Conservation (phyloP, 2,329 filamentous ascomycete species). For the Xylariaceae sp. region DNA sequence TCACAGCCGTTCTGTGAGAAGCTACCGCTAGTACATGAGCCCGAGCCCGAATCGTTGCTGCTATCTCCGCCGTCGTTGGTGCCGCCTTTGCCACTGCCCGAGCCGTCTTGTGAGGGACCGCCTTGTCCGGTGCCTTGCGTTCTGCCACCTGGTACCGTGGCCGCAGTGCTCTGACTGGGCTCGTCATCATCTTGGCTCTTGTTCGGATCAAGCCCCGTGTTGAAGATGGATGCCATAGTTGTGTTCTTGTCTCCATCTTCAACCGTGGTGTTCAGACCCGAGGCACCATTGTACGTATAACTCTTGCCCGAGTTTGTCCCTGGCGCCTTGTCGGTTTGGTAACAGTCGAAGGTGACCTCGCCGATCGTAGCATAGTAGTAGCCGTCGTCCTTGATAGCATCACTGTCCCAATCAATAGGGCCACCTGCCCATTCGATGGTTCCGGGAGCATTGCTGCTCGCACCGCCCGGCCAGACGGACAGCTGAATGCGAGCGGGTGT, state of each 20-base stretch:
- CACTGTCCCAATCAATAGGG: constrained; percentile 77
- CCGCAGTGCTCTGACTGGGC: constrained; percentile 20
- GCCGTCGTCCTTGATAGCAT: constrained; percentile 74
- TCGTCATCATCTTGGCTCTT: constrained; percentile 32
- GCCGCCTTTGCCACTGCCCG: constrained; percentile 5
- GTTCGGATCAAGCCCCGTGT: constrained; percentile 73
- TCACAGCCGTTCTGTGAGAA: constrained; percentile 28
- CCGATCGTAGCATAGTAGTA: constrained; percentile 85
- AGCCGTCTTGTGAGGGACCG: constrained; percentile 13
- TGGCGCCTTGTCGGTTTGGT: constrained; percentile 56
- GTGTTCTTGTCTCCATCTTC: constrained; percentile 71
- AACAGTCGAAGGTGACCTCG: constrained; percentile 82
- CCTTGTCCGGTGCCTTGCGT: constrained; percentile 30
- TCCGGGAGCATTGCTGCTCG: constrained; percentile 71
- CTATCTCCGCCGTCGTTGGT: constrained; percentile 5
- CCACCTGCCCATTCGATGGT: constrained; percentile 93
- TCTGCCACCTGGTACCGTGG: constrained; percentile 29
- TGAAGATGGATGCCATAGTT: constrained; percentile 72
- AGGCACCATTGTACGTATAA: constrained; percentile 68
- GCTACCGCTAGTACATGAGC: constrained; percentile 22
- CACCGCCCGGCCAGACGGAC: constrained; percentile 92
- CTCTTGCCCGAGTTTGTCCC: constrained; percentile 66
- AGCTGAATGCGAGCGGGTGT: constrained; percentile 87
- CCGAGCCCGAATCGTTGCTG: constrained; percentile 9
- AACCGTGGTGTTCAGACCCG: constrained; percentile 72